A percentile compares a stretch with the other conserved stretches of the same genome.
phyloP scores from a whole-genome alignment of 805 yeast genomes.

The Yarrowia deformans region DNA sequence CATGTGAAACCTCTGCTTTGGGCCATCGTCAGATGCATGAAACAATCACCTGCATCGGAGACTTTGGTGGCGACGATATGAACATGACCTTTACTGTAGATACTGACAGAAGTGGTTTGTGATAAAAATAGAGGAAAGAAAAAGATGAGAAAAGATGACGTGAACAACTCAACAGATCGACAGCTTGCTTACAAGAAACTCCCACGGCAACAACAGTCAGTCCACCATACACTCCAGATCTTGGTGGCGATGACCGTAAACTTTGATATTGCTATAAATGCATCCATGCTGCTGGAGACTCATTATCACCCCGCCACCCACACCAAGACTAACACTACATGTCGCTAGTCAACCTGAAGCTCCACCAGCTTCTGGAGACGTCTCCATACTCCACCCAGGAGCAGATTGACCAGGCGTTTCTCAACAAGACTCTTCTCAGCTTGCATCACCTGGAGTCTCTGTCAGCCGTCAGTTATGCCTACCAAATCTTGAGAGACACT shows the following conservation, averaged over 20 bases:
- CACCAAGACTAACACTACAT: background rate
- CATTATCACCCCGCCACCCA: slow-evolving; percentile 1
- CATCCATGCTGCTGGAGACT: background rate
- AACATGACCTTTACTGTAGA: too few species aligned
- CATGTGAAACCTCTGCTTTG: background rate
- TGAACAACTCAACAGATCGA: too few species aligned
- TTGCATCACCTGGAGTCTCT: slow-evolving; percentile 17
- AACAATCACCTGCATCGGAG: slow-evolving; percentile 1
- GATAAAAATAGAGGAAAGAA: too few species aligned
- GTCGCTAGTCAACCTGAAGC: slow-evolving; percentile 22
- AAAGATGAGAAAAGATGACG: too few species aligned
- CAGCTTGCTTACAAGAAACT: too few species aligned
- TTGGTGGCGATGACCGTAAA: background rate
- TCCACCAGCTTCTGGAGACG: slow-evolving; percentile 31
- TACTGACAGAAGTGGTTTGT: too few species aligned
- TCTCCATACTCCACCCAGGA: slow-evolving; percentile 30
- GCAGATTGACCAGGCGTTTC: slow-evolving; percentile 35
- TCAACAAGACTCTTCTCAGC: slow-evolving; percentile 1
- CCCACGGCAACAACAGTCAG: too few species aligned
- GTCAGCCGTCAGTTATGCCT: slow-evolving; percentile 27
- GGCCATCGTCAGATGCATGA: slow-evolving; percentile 7
- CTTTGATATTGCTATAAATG: slow-evolving; percentile 20
- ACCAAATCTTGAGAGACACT: slow-evolving; percentile 26
- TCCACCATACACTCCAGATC: too few species aligned
- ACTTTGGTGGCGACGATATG: background rate